These are phyloP conservation scores for Cercospora beticola DNA, from an alignment of 2,329 filamentous ascomycete species.

Conservation along the genomic window DNA sequence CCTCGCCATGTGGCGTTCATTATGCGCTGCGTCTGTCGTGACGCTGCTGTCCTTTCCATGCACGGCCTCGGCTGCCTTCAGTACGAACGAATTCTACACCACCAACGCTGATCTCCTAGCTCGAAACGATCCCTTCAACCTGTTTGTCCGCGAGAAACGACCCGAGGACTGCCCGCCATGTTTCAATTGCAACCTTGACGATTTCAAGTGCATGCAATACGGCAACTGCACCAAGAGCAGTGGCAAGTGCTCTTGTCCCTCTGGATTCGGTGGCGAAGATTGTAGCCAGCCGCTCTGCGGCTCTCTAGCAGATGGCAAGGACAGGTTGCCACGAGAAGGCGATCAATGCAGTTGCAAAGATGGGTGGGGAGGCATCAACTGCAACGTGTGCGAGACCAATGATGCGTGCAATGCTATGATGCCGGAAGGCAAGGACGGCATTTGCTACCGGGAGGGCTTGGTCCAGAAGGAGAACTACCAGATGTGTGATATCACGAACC, in stretches of 20 bases:
- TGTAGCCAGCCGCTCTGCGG: slow-evolving; percentile 90
- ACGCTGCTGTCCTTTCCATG: slow-evolving; percentile 28
- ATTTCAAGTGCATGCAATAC: slow-evolving; percentile 88
- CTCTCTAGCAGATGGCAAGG: slow-evolving; percentile 75
- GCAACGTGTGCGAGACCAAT: slow-evolving; percentile 84
- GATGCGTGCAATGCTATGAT: slow-evolving; percentile 85
- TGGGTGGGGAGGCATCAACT: slow-evolving; percentile 96
- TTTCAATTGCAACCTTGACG: slow-evolving; percentile 96
- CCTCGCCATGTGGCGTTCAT: slow-evolving; percentile 31
- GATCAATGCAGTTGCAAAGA: slow-evolving; percentile 81
- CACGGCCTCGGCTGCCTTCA: slow-evolving; percentile 21
- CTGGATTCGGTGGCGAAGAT: slow-evolving; percentile 91
- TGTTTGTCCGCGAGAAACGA: slow-evolving; percentile 66
- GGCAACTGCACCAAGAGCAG: slow-evolving; percentile 84
- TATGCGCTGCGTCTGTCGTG: slow-evolving; percentile 25
- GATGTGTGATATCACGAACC: slow-evolving; percentile 96
- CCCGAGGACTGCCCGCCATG: slow-evolving; percentile 80
- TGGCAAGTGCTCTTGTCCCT: slow-evolving; percentile 87
- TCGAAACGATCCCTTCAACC: slow-evolving; percentile 23
- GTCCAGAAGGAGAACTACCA: slow-evolving; percentile 94
- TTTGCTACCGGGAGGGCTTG: slow-evolving; percentile 89
- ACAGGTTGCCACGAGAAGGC: slow-evolving; percentile 72
- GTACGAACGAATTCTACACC: slow-evolving; percentile 32
- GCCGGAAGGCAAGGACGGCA: slow-evolving; percentile 68
- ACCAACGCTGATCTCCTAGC: slow-evolving; percentile 33